Conservation (phyloP, 2,329 filamentous ascomycete species). For the Fonsecaea multimorphosa region DNA sequence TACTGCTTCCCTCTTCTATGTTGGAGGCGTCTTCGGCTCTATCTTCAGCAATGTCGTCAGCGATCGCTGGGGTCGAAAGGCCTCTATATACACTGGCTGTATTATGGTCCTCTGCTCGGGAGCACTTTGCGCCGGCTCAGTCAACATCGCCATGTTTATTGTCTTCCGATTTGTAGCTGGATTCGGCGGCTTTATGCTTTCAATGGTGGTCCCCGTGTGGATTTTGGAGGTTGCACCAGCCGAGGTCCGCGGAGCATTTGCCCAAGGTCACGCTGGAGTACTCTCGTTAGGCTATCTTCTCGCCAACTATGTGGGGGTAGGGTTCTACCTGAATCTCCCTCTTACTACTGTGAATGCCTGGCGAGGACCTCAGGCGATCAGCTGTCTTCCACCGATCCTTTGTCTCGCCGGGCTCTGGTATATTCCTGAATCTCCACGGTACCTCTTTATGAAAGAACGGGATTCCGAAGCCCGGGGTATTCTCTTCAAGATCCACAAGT, state of each 20-base stretch:
- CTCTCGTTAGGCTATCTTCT: not conserved
- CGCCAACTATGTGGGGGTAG: not conserved
- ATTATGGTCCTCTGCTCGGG: not conserved
- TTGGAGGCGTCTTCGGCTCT: not conserved
- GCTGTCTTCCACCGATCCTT: not conserved
- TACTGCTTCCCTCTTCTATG: not conserved
- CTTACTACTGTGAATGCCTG: constrained; percentile 1
- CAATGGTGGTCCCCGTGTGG: not conserved
- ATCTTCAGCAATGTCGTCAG: not conserved
- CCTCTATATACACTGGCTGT: not conserved
- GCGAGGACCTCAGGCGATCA: not conserved
- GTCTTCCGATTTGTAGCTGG: not conserved
- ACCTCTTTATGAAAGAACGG: not conserved
- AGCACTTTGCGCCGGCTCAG: not conserved
- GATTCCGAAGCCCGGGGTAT: not conserved
- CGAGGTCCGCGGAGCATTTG: not conserved
- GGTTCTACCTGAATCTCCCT: not conserved
- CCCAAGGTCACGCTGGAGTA: not conserved
- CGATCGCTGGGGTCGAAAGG: not conserved
- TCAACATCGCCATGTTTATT: not conserved
- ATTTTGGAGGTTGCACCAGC: not conserved
- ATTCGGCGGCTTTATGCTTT: not conserved
- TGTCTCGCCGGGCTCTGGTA: not conserved
- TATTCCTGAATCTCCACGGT: not conserved
- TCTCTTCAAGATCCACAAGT: not conserved